Percentiles rank a stretch among this genome's conserved stretches.
Conservation (phyloP, 2,329 filamentous ascomycete genomes). For the Ophiobolus disseminans region DNA sequence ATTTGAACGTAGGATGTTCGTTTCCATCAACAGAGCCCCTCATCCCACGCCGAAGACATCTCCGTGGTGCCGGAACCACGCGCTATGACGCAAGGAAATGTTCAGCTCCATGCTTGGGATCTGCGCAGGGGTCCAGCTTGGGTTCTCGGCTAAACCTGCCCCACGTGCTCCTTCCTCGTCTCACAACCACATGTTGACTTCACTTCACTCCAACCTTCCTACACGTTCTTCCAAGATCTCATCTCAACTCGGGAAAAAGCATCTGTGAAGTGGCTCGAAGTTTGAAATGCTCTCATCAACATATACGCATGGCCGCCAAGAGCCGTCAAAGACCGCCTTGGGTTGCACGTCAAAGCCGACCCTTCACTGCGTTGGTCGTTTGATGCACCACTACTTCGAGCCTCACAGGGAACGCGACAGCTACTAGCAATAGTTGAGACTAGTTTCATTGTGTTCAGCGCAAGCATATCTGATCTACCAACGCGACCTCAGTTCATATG, state of each 20-base stretch:
- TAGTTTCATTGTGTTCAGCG: too few species aligned
- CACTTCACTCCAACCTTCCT: neutral
- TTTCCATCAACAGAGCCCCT: conserved; percentile 15
- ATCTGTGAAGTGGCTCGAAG: neutral
- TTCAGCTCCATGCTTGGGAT: neutral
- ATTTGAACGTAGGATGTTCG: neutral
- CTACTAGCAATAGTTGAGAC: too few species aligned
- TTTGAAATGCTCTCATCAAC: too few species aligned
- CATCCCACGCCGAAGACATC: conserved; percentile 18
- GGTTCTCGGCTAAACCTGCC: conserved; percentile 4
- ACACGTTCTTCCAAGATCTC: neutral
- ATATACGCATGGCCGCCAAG: too few species aligned
- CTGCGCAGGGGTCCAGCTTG: neutral
- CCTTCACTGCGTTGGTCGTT: too few species aligned
- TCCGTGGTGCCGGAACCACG: conserved; percentile 7
- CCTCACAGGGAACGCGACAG: too few species aligned
- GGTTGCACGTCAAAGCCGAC: too few species aligned
- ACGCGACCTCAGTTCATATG: too few species aligned
- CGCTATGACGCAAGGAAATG: conserved; percentile 2
- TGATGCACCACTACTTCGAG: too few species aligned
- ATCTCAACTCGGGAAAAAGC: neutral
- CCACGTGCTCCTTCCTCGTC: neutral
- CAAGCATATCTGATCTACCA: too few species aligned
- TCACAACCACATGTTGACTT: neutral
- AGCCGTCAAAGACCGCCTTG: too few species aligned